Conservation (phyloP, 2,329 filamentous ascomycete genomes). For the Colletotrichum chrysophilum region DNA sequence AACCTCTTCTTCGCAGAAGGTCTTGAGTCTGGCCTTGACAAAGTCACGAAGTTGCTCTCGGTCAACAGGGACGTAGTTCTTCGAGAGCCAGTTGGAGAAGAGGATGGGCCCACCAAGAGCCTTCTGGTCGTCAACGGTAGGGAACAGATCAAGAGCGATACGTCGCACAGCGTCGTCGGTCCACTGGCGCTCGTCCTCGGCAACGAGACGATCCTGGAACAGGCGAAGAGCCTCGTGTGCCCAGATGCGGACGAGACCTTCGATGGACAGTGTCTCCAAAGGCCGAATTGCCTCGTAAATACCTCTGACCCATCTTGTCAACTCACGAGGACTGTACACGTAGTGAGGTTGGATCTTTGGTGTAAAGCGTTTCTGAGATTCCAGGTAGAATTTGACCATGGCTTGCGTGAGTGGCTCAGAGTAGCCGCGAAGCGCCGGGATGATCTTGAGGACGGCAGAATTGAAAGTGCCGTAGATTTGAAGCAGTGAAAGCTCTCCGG, state of each 20-base stretch:
- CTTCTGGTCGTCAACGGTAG: constrained; percentile 89
- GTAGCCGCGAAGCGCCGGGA: constrained; percentile 93
- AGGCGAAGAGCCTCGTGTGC: constrained; percentile 94
- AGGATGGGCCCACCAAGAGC: constrained; percentile 92
- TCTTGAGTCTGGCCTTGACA: constrained; percentile 94
- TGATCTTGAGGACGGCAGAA: constrained; percentile 92
- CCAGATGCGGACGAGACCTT: constrained; percentile 96
- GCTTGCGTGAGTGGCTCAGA: constrained; percentile 92
- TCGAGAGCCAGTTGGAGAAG: constrained; percentile 99
- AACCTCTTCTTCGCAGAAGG: constrained; percentile 99
- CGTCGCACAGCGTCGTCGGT: constrained; percentile 86
- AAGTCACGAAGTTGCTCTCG: constrained; percentile 95
- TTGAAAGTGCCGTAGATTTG: constrained; percentile 99
- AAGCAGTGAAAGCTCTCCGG: constrained; percentile 89
- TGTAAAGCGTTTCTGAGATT: constrained; percentile 94
- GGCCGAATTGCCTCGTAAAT: constrained; percentile 97
- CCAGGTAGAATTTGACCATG: constrained; percentile 96
- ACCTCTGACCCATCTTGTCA: constrained; percentile 97
- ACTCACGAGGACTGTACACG: constrained; percentile 97
- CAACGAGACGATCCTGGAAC: constrained; percentile 96
- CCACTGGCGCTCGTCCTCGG: constrained; percentile 93
- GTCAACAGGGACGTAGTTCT: constrained; percentile 97
- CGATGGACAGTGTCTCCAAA: constrained; percentile 83
- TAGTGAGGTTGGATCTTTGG: constrained; percentile 98
- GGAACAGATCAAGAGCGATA: constrained; percentile 91